Base-by-base conservation (phyloP, 1,284 basidiomycete species). In the Sanghuangporus baumii region DNA sequence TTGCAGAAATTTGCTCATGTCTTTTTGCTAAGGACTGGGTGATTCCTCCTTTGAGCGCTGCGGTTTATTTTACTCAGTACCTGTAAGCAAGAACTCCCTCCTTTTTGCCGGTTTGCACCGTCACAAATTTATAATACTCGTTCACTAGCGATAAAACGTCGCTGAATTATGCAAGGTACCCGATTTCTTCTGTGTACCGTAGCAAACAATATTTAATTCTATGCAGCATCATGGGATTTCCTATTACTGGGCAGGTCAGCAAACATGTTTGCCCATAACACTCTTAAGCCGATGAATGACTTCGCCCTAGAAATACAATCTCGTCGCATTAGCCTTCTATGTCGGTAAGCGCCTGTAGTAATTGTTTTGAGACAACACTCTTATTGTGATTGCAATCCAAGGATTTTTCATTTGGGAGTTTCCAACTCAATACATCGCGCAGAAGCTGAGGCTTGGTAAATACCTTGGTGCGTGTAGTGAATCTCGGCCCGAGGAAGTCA, bases 291-390 rank as follows among this genome's bases (percentile, higher is more conserved):
- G 38, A 54, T 31, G 36, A 51, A 18, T 23, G 16, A 34, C 6
- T n/a, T 14, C 16, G 20, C 31, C 12, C 2, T 54, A 85, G 81
- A 68, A 82, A 56, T 87, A 87, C 70, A 88, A 87, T 67, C 72
- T 87, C 12, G 81, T 87, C 2, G 85, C 86, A n/a, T 74, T 86
- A 67, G 81, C 85, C 1, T 89, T 88, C 70, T 86, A 86, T 68
- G 71, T 84, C 51, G 85, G 84, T 80, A 62, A 57, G 71, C 57
- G 20, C 36, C 20, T 26, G 36, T 16, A 18, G 26, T 16, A 38
- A 9, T 16, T n/a, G 36, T 34, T 12, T 34, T 16, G n/a, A 12
- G 18, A 7, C 1, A 16, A 9, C 16, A 12, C 26, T 40, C 31
- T 50, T 18, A 54, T 64, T 57, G 59, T 36, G 9, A 34, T n/a